Percentiles rank a stretch among this genome's conserved stretches.
These are phyloP conservation scores for Aspergillus transmontanensis DNA, from an alignment of 2,329 filamentous ascomycete species.

Conservation along the genomic window DNA sequence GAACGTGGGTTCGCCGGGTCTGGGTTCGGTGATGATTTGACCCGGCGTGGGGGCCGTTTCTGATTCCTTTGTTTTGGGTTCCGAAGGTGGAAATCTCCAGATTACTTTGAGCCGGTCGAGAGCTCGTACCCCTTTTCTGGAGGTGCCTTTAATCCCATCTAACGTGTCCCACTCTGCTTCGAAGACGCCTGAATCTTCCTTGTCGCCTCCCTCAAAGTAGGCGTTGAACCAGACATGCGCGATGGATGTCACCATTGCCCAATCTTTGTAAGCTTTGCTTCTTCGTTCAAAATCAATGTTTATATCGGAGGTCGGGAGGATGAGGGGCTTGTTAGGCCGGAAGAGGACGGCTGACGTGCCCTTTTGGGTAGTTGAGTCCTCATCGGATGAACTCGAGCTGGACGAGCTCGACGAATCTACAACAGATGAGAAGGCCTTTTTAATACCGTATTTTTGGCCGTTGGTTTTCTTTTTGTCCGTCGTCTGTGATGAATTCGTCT, in stretches of 20 bases:
- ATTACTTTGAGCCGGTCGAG: slow-evolving; percentile 83
- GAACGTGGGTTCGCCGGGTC: slow-evolving; percentile 66
- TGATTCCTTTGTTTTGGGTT: slow-evolving; percentile 17
- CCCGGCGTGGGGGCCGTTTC: slow-evolving; percentile 21
- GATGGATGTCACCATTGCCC: slow-evolving; percentile 88
- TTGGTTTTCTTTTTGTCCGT: slow-evolving; percentile 35
- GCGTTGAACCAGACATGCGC: slow-evolving; percentile 97
- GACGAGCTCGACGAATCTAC: slow-evolving; percentile 6
- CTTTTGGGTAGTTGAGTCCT: slow-evolving; percentile 43
- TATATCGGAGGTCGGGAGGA: slow-evolving; percentile 78
- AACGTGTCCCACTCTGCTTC: slow-evolving; percentile 75
- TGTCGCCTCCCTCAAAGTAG: slow-evolving; percentile 82
- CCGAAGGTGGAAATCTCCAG: slow-evolving; percentile 62
- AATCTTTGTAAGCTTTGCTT: slow-evolving; percentile 74
- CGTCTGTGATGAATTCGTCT: slow-evolving; percentile 45
- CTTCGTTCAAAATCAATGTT: slow-evolving; percentile 88
- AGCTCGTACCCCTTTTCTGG: slow-evolving; percentile 76
- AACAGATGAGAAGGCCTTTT: slow-evolving; percentile 14
- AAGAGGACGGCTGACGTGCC: slow-evolving; percentile 78
- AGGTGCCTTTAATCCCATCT: slow-evolving; percentile 93
- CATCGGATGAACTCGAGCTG: slow-evolving; percentile 9
- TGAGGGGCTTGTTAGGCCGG: slow-evolving; percentile 67
- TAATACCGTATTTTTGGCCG: neutral
- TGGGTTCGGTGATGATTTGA: slow-evolving; percentile 65
- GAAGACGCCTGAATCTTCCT: slow-evolving; percentile 71